These are phyloP conservation scores for Metschnikowia lunata DNA, from an alignment of 805 yeast species.

Conservation along the genomic window DNA sequence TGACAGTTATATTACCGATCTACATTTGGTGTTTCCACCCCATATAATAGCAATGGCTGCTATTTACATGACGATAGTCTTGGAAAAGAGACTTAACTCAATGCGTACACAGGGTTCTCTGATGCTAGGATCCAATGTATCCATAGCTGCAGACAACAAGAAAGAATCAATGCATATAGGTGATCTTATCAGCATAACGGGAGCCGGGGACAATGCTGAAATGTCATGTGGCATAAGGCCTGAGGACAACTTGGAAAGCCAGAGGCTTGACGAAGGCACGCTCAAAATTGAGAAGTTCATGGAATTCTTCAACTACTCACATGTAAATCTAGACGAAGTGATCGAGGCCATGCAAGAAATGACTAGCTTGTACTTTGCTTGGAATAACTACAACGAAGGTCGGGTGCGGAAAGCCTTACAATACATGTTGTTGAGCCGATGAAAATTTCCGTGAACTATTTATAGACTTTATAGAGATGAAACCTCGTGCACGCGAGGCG, in stretches of 20 bases:
- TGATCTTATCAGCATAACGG: constrained; percentile 30
- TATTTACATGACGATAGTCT: constrained; percentile 69
- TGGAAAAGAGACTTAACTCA: constrained; percentile 38
- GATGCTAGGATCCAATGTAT: constrained; percentile 10
- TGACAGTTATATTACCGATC: constrained; percentile 85
- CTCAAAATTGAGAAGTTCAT: constrained; percentile 53
- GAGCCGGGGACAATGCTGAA: constrained; percentile 1
- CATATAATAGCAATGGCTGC: constrained; percentile 82
- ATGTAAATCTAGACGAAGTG: constrained; percentile 71
- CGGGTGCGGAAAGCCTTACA: constrained; percentile 48
- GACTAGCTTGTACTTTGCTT: constrained; percentile 72
- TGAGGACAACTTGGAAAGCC: constrained; percentile 20
- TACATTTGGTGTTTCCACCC: constrained; percentile 81
- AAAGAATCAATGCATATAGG: constrained; percentile 30
- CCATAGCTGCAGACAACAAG: constrained; percentile 11
- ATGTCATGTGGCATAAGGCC: constrained; percentile 1
- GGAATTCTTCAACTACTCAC: constrained; percentile 67
- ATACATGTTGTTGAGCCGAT: constrained; percentile 33
- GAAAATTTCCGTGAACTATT: not conserved
- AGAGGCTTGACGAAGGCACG: constrained; percentile 33
- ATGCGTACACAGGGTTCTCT: constrained; percentile 12
- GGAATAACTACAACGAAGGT: constrained; percentile 82
- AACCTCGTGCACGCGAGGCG: not conserved
- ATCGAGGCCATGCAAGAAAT: constrained; percentile 83
- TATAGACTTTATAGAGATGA: not conserved